A percentile compares a stretch with the other conserved stretches of the same genome.
These are phyloP conservation scores for Saussurea involucrata DNA, from an alignment of 129 eudicot species.

Conservation along the genomic window DNA sequence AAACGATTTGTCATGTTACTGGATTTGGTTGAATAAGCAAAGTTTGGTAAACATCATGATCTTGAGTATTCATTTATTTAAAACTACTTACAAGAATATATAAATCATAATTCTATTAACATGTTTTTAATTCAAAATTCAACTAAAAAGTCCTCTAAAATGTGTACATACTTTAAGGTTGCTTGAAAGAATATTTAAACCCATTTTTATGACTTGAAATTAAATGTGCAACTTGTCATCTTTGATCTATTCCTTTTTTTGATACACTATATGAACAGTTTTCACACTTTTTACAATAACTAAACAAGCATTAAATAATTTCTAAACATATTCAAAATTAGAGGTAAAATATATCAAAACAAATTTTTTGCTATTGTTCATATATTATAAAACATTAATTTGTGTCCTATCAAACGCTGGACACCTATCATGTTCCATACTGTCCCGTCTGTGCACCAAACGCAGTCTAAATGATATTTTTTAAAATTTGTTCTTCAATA, in stretches of 20 bases:
- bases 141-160: background rate
- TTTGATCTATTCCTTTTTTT: background rate
- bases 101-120: background rate
- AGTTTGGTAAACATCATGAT: background rate
- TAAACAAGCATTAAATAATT: background rate
- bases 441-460: no score
- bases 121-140: background rate
- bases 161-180: background rate
- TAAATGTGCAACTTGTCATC: background rate
- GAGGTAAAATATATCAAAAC: no score
- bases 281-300: background rate
- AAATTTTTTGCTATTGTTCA: no score
- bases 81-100: background rate
- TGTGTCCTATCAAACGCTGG: no score
- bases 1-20: background rate
- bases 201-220: background rate
- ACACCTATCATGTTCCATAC: no score
- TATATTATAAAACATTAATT: no score
- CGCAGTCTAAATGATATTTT: no score
- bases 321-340: no score
- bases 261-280: background rate
- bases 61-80: no score
- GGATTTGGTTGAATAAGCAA: background rate
- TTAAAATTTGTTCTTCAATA: no score
- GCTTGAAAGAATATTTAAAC: background rate